Evolutionary conservation across 169 alveolate species (phyloP).

Genomic region (Eimeria falciformis): DNA sequence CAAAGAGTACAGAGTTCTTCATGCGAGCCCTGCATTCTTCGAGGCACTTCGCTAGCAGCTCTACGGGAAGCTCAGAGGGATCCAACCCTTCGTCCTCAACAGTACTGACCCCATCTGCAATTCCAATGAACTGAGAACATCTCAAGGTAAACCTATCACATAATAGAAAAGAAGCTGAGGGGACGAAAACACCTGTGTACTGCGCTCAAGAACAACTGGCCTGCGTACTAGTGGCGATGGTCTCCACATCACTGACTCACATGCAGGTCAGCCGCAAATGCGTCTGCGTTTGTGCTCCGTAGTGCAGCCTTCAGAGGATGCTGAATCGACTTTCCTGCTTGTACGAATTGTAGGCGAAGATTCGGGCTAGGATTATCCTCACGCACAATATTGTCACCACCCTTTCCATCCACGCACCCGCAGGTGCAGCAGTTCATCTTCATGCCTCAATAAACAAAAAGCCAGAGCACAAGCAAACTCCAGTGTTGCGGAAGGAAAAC

Average conservation of each 20-base stretch:
- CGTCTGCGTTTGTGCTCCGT: conserved; percentile 73
- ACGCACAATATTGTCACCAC: conserved; percentile 27
- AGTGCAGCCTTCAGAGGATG: conserved; percentile 76
- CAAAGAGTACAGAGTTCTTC: conserved; percentile 78
- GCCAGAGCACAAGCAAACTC: no score
- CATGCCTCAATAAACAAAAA: not conserved
- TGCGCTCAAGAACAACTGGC: no score
- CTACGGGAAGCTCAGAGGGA: conserved; percentile 82
- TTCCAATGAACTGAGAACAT: conserved; percentile 77
- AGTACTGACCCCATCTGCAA: conserved; percentile 86
- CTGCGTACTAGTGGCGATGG: not conserved
- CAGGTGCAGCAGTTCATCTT: conserved; percentile 60
- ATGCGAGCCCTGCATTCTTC: conserved; percentile 78
- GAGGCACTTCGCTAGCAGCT: conserved; percentile 80
- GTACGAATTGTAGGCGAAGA: conserved; percentile 48
- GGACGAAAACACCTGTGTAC: not conserved
- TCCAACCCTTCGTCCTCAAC: conserved; percentile 84
- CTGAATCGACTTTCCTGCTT: conserved; percentile 76
- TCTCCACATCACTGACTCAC: conserved; percentile 9
- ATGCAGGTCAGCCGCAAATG: conserved; percentile 70
- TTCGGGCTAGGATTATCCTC: conserved; percentile 16
- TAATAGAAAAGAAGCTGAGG: not conserved
- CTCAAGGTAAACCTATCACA: not conserved
- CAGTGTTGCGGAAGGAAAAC: no score
- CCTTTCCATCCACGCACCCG: conserved; percentile 53